Percentiles rank a stretch among this genome's conserved stretches.
Evolutionary conservation across 2,329 filamentous ascomycete species (phyloP).

Genomic region (Pseudogymnoascus sp.): DNA sequence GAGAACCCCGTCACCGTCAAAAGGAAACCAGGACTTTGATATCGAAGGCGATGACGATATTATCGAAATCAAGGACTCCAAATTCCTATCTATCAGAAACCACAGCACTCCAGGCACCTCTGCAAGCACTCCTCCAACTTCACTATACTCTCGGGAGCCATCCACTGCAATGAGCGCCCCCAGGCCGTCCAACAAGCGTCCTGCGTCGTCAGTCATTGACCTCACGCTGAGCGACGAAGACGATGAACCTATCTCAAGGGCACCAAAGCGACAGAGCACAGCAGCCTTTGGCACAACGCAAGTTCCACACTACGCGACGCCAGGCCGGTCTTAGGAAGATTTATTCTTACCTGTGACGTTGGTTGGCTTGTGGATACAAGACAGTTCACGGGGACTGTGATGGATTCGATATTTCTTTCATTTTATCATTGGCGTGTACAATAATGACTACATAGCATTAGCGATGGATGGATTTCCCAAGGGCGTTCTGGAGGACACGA

Average conservation of each 20-base stretch:
- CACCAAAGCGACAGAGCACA: conserved; percentile 25
- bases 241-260: conserved; percentile 30
- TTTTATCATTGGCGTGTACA: conserved; percentile 6
- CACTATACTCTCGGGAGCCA: conserved; percentile 23
- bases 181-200: conserved; percentile 31
- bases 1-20: conserved; percentile 17
- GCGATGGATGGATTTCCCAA: not conserved
- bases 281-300: not conserved
- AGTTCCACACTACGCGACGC: not conserved
- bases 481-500: conserved; percentile 1
- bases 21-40: conserved; percentile 24
- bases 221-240: conserved; percentile 45
- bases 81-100: conserved; percentile 30
- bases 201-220: conserved; percentile 42
- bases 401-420: not conserved
- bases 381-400: not conserved
- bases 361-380: not conserved
- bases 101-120: conserved; percentile 21
- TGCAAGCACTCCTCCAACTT: conserved; percentile 18
- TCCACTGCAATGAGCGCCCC: conserved; percentile 30
- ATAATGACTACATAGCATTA: conserved; percentile 6
- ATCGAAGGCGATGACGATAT: conserved; percentile 39
- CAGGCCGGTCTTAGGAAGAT: not conserved
- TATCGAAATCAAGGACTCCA: conserved; percentile 36
- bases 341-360: not conserved